phyloP scores from a whole-genome alignment of 306 rosid species.

The Pachyrhizus erosus region DNA sequence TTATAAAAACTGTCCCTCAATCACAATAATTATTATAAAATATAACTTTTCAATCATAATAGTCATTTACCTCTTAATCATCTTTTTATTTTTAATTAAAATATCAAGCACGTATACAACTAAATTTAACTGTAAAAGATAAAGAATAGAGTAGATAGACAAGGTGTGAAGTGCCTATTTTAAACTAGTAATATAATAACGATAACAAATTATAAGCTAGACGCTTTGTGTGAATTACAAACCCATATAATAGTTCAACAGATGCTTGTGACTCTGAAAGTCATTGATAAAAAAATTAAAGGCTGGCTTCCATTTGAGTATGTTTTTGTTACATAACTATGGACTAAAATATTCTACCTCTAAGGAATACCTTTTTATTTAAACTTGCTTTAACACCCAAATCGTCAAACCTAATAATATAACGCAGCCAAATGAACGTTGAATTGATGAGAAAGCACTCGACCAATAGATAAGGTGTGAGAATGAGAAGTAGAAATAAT shows the following conservation, averaged over 20 bases:
- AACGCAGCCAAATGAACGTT: not conserved
- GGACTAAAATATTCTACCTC: not conserved
- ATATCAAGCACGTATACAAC: too few relatives aligned
- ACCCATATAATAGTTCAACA: not conserved
- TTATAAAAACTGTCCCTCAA: too few relatives aligned
- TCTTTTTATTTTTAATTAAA: too few relatives aligned
- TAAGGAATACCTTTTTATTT: not conserved
- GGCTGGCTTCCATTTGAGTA: not conserved
- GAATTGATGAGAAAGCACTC: conserved; percentile 3
- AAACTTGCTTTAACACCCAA: not conserved
- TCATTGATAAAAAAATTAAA: not conserved
- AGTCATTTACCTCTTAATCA: too few relatives aligned
- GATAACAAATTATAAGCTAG: not conserved
- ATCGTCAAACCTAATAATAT: not conserved
- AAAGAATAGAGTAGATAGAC: too few relatives aligned
- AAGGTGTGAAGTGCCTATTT: too few relatives aligned
- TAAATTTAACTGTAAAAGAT: too few relatives aligned
- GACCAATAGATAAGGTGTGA: not conserved
- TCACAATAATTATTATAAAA: too few relatives aligned
- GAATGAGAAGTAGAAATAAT: not conserved
- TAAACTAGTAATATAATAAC: too few relatives aligned
- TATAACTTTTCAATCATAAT: too few relatives aligned
- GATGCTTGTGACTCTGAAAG: not conserved
- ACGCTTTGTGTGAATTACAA: not conserved
- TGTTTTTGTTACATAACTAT: not conserved